phyloP scores from a whole-genome alignment of 2,329 filamentous ascomycete species.

The Sporothrix mexicana region DNA sequence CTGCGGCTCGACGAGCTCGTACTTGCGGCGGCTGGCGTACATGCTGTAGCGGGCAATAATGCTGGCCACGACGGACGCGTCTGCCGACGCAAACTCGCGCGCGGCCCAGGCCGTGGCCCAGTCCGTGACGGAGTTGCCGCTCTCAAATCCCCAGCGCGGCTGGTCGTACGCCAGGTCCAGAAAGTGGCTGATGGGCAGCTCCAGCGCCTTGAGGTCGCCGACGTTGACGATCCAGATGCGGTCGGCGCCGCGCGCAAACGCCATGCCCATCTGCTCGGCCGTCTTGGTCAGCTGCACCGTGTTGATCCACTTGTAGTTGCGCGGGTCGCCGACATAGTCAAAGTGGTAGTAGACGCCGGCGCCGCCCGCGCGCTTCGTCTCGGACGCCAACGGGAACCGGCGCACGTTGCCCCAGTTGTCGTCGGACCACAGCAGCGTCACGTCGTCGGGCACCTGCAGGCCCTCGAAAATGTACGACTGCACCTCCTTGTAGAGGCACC shows the following conservation, averaged over 20 bases:
- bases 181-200: conserved; percentile 71
- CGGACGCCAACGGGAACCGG: conserved; percentile 64
- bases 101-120: conserved; percentile 61
- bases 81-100: conserved; percentile 59
- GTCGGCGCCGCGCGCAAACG: conserved; percentile 63
- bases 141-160: conserved; percentile 58
- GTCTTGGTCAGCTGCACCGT: conserved; percentile 67
- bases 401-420: conserved; percentile 73
- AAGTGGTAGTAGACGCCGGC: conserved; percentile 70
- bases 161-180: conserved; percentile 72
- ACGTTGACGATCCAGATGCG: conserved; percentile 72
- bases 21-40: conserved; percentile 64
- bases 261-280: conserved; percentile 64
- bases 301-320: conserved; percentile 66
- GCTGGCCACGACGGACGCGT: conserved; percentile 52
- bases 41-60: conserved; percentile 62
- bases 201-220: conserved; percentile 67
- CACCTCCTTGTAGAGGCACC: conserved; percentile 78
- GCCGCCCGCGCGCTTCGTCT: conserved; percentile 64
- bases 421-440: conserved; percentile 72
- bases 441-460: conserved; percentile 66
- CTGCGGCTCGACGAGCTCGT: conserved; percentile 63
- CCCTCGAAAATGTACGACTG: conserved; percentile 71
- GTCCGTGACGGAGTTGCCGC: conserved; percentile 48
- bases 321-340: conserved; percentile 57